These are phyloP conservation scores for Penicillium daleae DNA, from an alignment of 495 filamentous ascomycete species.

Conservation along the genomic window DNA sequence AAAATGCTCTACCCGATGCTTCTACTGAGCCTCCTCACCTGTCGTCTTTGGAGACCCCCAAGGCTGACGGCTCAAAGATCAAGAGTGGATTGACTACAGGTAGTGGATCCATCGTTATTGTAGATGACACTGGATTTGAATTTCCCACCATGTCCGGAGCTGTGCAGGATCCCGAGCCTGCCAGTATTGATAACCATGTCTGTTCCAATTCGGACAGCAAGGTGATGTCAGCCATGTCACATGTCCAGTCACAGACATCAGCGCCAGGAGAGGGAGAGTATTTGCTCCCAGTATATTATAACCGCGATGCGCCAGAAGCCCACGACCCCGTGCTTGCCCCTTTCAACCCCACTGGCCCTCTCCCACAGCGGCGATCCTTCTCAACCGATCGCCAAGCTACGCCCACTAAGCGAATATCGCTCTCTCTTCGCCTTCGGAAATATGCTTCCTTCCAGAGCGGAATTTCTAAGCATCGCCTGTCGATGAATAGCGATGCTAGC, in stretches of 20 bases:
- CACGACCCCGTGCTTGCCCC: slow-evolving; percentile 19
- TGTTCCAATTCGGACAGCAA: slow-evolving; percentile 12
- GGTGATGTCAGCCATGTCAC: slow-evolving; percentile 19
- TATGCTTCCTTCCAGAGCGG: slow-evolving; percentile 77
- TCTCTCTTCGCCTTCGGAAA: slow-evolving; percentile 55
- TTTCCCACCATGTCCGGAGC: slow-evolving; percentile 45
- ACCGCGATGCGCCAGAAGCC: slow-evolving; percentile 26
- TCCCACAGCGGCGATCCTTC: slow-evolving; percentile 36
- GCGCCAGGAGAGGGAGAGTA: slow-evolving; percentile 34
- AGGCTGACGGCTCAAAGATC: slow-evolving; percentile 31
- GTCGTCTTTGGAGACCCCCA: slow-evolving; percentile 11
- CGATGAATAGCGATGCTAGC: slow-evolving; percentile 62
- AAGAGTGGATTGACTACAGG: slow-evolving; percentile 71
- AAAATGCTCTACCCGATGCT: slow-evolving; percentile 11
- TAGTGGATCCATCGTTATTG: slow-evolving; percentile 86
- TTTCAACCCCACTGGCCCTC: slow-evolving; percentile 23
- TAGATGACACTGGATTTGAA: slow-evolving; percentile 61
- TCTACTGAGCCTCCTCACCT: slow-evolving; percentile 5
- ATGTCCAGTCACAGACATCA: slow-evolving; percentile 27
- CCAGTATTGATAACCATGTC: slow-evolving; percentile 17
- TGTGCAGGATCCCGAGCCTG: slow-evolving; percentile 16
- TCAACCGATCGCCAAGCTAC: slow-evolving; percentile 38
- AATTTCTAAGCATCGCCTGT: slow-evolving; percentile 60
- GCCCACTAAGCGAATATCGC: slow-evolving; percentile 32
- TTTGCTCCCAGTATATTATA: slow-evolving; percentile 41